These are phyloP conservation scores for Aspergillus hiratsukae DNA, from an alignment of 2,329 filamentous ascomycete species.

Conservation along the genomic window DNA sequence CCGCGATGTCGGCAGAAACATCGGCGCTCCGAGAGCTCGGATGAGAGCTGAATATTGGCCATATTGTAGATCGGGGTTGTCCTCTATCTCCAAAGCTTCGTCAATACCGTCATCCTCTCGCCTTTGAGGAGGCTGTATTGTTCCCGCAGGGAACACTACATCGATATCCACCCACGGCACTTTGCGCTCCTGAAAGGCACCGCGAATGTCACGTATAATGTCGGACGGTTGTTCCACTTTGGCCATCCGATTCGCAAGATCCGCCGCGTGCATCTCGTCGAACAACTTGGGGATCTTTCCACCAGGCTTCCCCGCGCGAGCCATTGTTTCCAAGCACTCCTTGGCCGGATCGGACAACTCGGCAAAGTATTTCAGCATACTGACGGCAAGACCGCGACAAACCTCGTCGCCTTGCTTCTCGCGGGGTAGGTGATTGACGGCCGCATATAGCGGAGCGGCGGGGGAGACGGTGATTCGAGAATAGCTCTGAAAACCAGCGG, in stretches of 20 bases:
- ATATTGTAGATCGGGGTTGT: constrained; percentile 53
- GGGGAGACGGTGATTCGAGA: constrained; percentile 89
- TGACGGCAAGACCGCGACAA: constrained; percentile 85
- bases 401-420: constrained; percentile 95
- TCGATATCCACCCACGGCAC: constrained; percentile 84
- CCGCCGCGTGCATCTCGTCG: constrained; percentile 86
- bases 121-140: constrained; percentile 61
- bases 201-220: constrained; percentile 67
- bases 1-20: constrained; percentile 82
- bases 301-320: constrained; percentile 50
- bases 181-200: constrained; percentile 74
- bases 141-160: constrained; percentile 73
- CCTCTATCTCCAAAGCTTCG: constrained; percentile 46
- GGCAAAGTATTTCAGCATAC: constrained; percentile 87
- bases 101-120: constrained; percentile 59
- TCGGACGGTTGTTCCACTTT: constrained; percentile 72
- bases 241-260: constrained; percentile 79
- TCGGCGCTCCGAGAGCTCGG: constrained; percentile 72
- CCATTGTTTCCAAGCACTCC: constrained; percentile 57
- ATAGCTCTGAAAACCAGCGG: constrained; percentile 84
- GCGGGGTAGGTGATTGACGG: constrained; percentile 82
- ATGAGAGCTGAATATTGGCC: constrained; percentile 73
- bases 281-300: constrained; percentile 69
- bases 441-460: constrained; percentile 83
- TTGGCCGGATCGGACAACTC: constrained; percentile 78